Conservation (phyloP, 495 filamentous ascomycete species). For the Aspergillus avenaceus region DNA sequence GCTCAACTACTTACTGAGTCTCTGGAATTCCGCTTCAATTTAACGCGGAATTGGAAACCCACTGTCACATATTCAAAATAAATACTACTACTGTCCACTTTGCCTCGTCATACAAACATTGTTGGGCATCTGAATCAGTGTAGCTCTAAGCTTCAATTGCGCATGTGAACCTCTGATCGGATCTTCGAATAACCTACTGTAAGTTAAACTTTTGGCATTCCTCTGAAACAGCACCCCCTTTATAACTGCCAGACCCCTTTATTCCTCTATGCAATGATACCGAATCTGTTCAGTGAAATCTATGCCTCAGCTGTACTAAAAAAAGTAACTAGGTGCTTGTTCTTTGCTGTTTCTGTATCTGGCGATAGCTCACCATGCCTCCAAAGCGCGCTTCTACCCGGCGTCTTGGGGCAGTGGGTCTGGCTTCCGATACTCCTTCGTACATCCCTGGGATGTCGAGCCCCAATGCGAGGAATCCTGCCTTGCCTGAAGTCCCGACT, state of each 20-base stretch:
- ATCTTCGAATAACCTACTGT: neutral
- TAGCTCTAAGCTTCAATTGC: neutral
- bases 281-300: too few relatives aligned
- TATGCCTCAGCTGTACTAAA: too few relatives aligned
- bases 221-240: too few relatives aligned
- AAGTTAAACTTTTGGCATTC: neutral
- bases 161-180: neutral
- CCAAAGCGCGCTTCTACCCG: conserved; percentile 20
- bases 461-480: conserved; percentile 8
- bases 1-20: neutral
- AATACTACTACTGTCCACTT: too few relatives aligned
- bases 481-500: conserved; percentile 25
- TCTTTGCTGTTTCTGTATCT: too few relatives aligned
- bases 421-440: conserved; percentile 9
- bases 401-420: conserved; percentile 5
- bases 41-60: neutral
- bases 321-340: too few relatives aligned
- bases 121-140: neutral
- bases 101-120: too few relatives aligned
- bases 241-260: too few relatives aligned
- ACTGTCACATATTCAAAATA: too few relatives aligned
- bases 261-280: too few relatives aligned
- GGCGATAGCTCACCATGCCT: conserved; percentile 15
- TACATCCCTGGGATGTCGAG: conserved; percentile 10
- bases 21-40: neutral